Conservation (phyloP, 305 asterid species). For the Plantago lanceolata region DNA sequence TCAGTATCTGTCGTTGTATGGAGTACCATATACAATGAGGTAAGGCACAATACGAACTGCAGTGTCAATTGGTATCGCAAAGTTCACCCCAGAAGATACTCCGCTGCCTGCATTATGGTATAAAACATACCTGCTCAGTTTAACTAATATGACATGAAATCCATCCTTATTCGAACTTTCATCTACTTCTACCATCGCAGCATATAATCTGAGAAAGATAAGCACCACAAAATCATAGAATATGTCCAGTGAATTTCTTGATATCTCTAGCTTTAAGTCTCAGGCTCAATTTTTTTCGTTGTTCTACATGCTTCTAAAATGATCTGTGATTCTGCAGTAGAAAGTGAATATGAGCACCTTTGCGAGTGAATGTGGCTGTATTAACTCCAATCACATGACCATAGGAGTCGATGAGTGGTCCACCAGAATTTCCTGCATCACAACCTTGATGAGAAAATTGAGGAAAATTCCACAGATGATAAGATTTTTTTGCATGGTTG, state of each 20-base stretch:
- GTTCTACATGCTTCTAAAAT: too few relatives aligned
- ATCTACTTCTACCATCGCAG: too few relatives aligned
- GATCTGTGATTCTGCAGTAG: not conserved
- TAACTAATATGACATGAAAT: not conserved
- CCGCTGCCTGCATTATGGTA: slow-evolving; percentile 58
- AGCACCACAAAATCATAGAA: too few relatives aligned
- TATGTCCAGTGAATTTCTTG: too few relatives aligned
- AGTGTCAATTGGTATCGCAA: slow-evolving; percentile 73
- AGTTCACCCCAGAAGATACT: slow-evolving; percentile 80
- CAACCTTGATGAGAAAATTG: not conserved
- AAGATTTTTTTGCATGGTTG: not conserved
- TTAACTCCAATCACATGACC: slow-evolving; percentile 85
- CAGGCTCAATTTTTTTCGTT: too few relatives aligned
- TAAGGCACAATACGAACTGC: slow-evolving; percentile 61
- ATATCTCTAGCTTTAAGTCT: too few relatives aligned
- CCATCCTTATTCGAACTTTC: not conserved
- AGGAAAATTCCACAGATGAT: not conserved
- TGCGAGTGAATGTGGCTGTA: slow-evolving; percentile 83
- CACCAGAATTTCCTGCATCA: slow-evolving; percentile 76
- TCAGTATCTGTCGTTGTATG: slow-evolving; percentile 58
- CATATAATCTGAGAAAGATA: too few relatives aligned
- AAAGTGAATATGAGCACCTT: slow-evolving; percentile 34
- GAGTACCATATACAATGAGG: slow-evolving; percentile 82
- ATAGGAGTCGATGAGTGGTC: slow-evolving; percentile 68
- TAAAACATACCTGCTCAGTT: not conserved